phyloP scores from a whole-genome alignment of 768 basidiomycete species.

The Suillus luteus region DNA sequence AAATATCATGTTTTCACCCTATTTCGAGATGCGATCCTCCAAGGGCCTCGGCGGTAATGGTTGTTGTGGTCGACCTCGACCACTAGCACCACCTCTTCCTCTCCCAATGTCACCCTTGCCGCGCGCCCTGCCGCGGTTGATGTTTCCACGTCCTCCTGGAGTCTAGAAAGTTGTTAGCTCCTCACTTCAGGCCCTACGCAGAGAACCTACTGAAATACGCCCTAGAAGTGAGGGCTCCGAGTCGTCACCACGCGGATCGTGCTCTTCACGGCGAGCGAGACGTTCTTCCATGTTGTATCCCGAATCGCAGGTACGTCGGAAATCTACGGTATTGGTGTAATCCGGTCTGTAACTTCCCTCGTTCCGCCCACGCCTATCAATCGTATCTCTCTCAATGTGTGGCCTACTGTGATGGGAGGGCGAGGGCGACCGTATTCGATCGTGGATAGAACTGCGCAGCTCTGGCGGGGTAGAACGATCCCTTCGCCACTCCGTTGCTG shows the following conservation, averaged over 20 bases:
- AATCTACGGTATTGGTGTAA: neutral
- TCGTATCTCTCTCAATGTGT: neutral
- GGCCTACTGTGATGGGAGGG: neutral
- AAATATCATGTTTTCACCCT: neutral
- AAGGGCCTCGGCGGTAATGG: conserved; percentile 22
- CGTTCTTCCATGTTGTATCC: neutral
- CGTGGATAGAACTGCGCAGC: neutral
- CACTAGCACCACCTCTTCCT: conserved; percentile 15
- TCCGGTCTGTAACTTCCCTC: neutral
- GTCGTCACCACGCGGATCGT: neutral
- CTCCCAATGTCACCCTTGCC: conserved; percentile 25
- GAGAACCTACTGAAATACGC: neutral
- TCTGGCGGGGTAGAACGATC: neutral
- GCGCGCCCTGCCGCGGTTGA: conserved; percentile 14
- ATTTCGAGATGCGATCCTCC: conserved; percentile 26
- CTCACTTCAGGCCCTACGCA: neutral
- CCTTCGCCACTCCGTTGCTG: conserved; percentile 19
- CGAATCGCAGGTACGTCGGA: neutral
- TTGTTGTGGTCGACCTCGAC: conserved; percentile 22
- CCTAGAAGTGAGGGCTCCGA: neutral
- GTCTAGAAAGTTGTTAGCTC: conserved; percentile 4
- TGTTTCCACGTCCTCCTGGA: neutral
- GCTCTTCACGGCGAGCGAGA: neutral
- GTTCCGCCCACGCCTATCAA: neutral
- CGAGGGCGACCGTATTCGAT: conserved; percentile 1